A percentile compares a stretch with the other conserved stretches of the same genome.
These are phyloP conservation scores for Paracoccidioides brasiliensis DNA, from an alignment of 2,329 filamentous ascomycete genomes.

Conservation along the genomic window DNA sequence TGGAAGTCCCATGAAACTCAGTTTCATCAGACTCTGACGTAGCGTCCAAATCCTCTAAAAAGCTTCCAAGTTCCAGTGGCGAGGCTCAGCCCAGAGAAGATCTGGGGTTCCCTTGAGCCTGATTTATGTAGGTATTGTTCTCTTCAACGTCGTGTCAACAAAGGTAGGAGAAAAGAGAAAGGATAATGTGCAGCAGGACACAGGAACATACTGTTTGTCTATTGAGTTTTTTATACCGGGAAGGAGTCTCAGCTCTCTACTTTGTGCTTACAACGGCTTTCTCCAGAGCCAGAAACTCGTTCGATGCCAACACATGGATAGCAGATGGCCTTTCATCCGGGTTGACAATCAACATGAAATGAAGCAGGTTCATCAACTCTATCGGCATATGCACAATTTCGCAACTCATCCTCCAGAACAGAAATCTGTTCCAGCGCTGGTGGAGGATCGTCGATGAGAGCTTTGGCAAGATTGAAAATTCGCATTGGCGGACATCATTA, in stretches of 20 bases:
- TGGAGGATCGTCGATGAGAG: constrained; percentile 43
- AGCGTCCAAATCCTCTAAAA: no score
- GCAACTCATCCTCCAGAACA: constrained; percentile 46
- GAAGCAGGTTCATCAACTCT: constrained; percentile 10
- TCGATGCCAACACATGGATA: constrained; percentile 7
- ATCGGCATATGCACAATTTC: constrained; percentile 7
- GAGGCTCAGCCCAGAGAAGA: no score
- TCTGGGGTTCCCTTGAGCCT: no score
- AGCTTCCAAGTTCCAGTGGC: no score
- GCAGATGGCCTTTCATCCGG: constrained; percentile 9
- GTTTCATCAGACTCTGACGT: neutral
- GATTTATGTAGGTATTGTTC: no score
- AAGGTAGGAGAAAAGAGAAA: no score
- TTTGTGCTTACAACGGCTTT: neutral
- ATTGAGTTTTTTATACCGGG: neutral
- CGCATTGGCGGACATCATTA: constrained; percentile 5
- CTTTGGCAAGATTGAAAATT: constrained; percentile 7
- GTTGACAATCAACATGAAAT: constrained; percentile 11
- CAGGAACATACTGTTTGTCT: no score
- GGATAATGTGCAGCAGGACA: no score
- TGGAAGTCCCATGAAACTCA: neutral
- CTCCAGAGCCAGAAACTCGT: constrained; percentile 9
- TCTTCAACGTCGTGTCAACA: no score
- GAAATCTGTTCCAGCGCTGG: constrained; percentile 64
- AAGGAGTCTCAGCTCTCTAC: neutral